Percentiles rank a stretch among this genome's conserved stretches.
These are phyloP conservation scores for Mortierella polycephala DNA, from an alignment of 371 early-diverging fungal species.

Conservation along the genomic window DNA sequence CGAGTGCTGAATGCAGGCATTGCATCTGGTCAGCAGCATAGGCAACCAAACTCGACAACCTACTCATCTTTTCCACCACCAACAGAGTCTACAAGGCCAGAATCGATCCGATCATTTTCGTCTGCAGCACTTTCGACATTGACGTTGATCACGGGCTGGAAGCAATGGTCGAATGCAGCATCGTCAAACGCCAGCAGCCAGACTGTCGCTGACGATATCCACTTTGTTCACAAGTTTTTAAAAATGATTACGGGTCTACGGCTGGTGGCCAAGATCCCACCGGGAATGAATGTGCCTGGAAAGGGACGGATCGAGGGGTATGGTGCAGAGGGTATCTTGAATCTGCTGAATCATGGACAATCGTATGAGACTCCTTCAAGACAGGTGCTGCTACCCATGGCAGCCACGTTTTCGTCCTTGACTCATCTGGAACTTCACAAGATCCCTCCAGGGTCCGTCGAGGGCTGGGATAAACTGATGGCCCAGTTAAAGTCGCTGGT, in stretches of 20 bases:
- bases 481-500: constrained; percentile 59
- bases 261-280: constrained; percentile 52
- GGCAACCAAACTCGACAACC: constrained; percentile 4
- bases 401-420: constrained; percentile 59
- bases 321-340: constrained; percentile 55
- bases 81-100: constrained; percentile 50
- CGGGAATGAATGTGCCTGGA: constrained; percentile 24
- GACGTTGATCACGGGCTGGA: constrained; percentile 70
- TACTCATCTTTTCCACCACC: constrained; percentile 53
- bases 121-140: constrained; percentile 70
- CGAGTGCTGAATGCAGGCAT: constrained; percentile 19
- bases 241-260: constrained; percentile 61
- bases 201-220: constrained; percentile 64
- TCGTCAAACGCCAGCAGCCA: constrained; percentile 20
- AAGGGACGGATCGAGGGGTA: constrained; percentile 60
- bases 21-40: neutral
- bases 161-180: constrained; percentile 63
- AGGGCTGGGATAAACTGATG: constrained; percentile 60
- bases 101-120: constrained; percentile 63
- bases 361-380: constrained; percentile 15
- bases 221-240: constrained; percentile 63
- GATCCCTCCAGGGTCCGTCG: constrained; percentile 59
- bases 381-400: constrained; percentile 49
- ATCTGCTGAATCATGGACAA: constrained; percentile 31
- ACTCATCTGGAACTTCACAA: constrained; percentile 63